Evolutionary conservation across 257 asterid species (phyloP).

Genomic region (Ligustrum vulgare): DNA sequence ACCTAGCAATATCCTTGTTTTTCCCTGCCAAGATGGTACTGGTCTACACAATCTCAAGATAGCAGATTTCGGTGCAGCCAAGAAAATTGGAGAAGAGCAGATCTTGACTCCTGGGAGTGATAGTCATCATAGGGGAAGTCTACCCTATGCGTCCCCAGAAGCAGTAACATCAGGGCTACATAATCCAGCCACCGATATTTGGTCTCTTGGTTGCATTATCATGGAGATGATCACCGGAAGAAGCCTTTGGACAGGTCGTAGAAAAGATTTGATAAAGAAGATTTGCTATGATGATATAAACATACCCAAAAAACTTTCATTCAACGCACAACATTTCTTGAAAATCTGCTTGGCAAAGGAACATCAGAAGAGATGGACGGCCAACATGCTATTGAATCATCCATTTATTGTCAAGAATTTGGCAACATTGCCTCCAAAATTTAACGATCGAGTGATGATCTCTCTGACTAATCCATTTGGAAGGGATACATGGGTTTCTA

Average conservation of each 20-base stretch:
- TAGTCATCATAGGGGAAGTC: background rate
- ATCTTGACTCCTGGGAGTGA: background rate
- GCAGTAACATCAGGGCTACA: background rate
- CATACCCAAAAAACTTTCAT: background rate
- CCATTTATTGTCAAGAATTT: slow-evolving; percentile 5
- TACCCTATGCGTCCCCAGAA: slow-evolving; percentile 5
- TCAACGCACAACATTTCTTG: background rate
- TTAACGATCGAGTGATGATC: background rate
- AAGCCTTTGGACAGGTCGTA: background rate
- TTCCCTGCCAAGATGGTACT: background rate
- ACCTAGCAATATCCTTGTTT: slow-evolving; percentile 17
- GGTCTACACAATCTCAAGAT: background rate
- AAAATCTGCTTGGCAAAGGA: slow-evolving; percentile 6
- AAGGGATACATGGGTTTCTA: background rate
- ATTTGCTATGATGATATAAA: background rate
- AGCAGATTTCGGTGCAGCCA: slow-evolving; percentile 23
- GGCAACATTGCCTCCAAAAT: background rate
- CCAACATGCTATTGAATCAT: background rate
- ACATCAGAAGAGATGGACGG: slow-evolving; percentile 9
- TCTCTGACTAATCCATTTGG: background rate
- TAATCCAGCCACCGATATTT: background rate
- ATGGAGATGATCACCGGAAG: slow-evolving; percentile 17
- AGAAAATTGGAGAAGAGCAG: background rate
- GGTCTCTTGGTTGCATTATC: slow-evolving; percentile 19
- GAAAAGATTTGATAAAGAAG: background rate